Evolutionary conservation across 176 grass and related monocot genomes (phyloP).

Genomic region (Calamus simplicifolius): DNA sequence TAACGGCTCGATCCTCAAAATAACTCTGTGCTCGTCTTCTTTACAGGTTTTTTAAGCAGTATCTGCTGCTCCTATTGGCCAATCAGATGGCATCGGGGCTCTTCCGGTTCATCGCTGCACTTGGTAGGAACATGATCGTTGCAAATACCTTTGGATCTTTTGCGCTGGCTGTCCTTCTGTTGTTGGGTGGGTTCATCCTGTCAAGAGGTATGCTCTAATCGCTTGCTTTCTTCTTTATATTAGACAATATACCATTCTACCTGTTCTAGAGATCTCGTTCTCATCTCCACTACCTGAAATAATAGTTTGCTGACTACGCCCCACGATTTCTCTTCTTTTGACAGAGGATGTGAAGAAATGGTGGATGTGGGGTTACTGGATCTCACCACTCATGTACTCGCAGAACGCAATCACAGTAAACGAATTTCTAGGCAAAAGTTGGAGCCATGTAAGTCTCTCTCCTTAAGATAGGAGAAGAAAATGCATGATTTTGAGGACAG

Average conservation of each 20-base stretch:
- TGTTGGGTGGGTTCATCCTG: conserved; percentile 52
- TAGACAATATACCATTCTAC: too few species aligned
- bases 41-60: conserved; percentile 51
- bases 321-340: background rate
- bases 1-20: too few species aligned
- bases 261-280: too few species aligned
- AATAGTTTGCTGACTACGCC: too few species aligned
- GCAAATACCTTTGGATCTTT: conserved; percentile 59
- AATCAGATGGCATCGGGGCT: conserved; percentile 56
- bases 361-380: conserved; percentile 79
- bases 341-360: conserved; percentile 56
- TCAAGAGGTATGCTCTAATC: conserved; percentile 36
- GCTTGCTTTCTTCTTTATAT: too few species aligned
- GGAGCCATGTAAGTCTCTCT: conserved; percentile 28
- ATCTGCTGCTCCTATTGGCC: conserved; percentile 37
- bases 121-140: conserved; percentile 47
- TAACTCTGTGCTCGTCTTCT: background rate
- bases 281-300: too few species aligned
- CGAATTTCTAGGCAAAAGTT: conserved; percentile 48
- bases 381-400: conserved; percentile 51
- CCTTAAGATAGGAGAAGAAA: background rate
- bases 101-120: conserved; percentile 44
- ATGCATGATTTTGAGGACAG: too few species aligned
- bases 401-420: conserved; percentile 44
- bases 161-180: conserved; percentile 37